Evolutionary conservation across 148 eudicot species (phyloP).

Genomic region (Cornus controversa): DNA sequence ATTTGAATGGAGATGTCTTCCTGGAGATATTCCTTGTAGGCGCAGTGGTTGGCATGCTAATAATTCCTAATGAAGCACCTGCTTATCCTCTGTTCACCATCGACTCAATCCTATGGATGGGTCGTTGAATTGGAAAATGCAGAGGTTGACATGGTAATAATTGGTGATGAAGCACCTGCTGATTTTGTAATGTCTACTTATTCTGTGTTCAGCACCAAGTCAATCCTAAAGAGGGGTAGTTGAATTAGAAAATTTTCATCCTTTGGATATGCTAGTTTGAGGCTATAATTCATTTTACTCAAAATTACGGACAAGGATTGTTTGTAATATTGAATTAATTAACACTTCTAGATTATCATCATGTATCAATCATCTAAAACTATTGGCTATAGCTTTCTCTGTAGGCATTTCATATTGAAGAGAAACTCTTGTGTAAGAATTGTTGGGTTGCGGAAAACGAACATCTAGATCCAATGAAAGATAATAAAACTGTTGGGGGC

Average conservation of each 20-base stretch:
- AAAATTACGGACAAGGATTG: background rate
- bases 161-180: background rate
- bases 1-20: slow-evolving; percentile 24
- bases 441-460: too few relatives aligned
- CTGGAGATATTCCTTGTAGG: background rate
- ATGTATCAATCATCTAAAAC: background rate
- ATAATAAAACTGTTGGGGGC: too few relatives aligned
- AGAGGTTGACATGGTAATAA: background rate
- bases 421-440: background rate
- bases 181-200: background rate
- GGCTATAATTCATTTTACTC: background rate
- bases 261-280: too few relatives aligned
- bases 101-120: background rate
- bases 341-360: background rate
- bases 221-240: background rate
- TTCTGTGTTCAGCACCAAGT: background rate
- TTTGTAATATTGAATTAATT: background rate
- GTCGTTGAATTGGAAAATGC: slow-evolving; percentile 1
- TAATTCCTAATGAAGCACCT: background rate
- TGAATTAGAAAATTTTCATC: background rate
- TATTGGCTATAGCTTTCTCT: background rate
- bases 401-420: background rate
- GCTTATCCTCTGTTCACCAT: slow-evolving; percentile 9
- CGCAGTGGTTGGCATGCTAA: background rate
- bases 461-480: too few relatives aligned